These are phyloP conservation scores for Furcasterigmium furcatum DNA, from an alignment of 2,329 filamentous ascomycete genomes.

Conservation along the genomic window DNA sequence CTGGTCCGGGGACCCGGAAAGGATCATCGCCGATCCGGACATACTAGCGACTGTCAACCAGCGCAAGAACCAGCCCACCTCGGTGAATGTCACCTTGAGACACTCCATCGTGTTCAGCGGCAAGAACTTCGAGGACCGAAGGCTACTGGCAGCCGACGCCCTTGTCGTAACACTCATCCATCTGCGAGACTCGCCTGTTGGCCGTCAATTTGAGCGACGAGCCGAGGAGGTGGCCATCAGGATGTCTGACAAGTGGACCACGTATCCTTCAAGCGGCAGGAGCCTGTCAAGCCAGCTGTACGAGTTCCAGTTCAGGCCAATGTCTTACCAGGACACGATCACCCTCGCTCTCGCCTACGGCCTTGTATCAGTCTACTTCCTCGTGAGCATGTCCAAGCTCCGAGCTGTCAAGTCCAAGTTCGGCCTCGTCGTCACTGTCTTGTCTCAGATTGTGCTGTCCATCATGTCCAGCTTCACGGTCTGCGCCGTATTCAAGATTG, in stretches of 20 bases:
- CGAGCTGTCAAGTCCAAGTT: constrained; percentile 73
- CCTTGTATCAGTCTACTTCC: constrained; percentile 61
- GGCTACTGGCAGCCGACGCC: constrained; percentile 69
- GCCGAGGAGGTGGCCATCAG: constrained; percentile 49
- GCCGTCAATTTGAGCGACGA: constrained; percentile 61
- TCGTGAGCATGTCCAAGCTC: constrained; percentile 64
- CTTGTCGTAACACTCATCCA: constrained; percentile 76
- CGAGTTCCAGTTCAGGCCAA: constrained; percentile 75
- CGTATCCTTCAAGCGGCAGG: constrained; percentile 59
- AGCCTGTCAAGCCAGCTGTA: constrained; percentile 60
- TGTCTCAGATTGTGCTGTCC: constrained; percentile 67
- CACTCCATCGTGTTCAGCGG: constrained; percentile 81
- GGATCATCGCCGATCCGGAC: constrained; percentile 57
- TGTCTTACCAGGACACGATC: constrained; percentile 63
- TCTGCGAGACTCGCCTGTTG: constrained; percentile 60
- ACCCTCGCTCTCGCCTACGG: constrained; percentile 64
- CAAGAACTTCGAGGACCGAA: constrained; percentile 68
- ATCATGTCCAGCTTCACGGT: constrained; percentile 78
- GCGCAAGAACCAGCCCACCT: constrained; percentile 57
- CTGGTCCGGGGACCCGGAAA: constrained; percentile 65
- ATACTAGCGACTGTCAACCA: constrained; percentile 68
- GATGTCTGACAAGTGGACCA: constrained; percentile 54
- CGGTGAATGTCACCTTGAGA: constrained; percentile 69
- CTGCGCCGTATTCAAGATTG: constrained; percentile 71
- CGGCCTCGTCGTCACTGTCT: constrained; percentile 68